Evolutionary conservation across 495 filamentous ascomycete genomes (phyloP).

Genomic region (Evansstolkia leycettana): DNA sequence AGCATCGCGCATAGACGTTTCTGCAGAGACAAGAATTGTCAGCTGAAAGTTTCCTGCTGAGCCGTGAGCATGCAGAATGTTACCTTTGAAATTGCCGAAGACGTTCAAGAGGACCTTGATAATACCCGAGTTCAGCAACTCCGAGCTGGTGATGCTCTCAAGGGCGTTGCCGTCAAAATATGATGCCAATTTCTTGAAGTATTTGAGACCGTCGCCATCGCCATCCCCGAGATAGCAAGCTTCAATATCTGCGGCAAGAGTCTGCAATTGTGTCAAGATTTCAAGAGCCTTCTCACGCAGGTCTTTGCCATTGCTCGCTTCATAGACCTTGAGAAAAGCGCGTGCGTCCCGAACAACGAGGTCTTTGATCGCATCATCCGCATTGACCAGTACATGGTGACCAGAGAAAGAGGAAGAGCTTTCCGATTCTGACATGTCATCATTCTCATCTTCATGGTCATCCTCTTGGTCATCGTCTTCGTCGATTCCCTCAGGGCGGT

Average conservation of each 20-base stretch:
- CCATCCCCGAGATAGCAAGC: constrained; percentile 48
- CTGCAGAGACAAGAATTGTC: constrained; percentile 1
- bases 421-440: constrained; percentile 60
- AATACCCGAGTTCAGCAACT: constrained; percentile 80
- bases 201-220: constrained; percentile 37
- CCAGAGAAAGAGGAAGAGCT: constrained; percentile 44
- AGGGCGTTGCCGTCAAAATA: constrained; percentile 82
- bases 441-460: constrained; percentile 45
- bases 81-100: constrained; percentile 52
- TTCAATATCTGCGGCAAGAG: constrained; percentile 57
- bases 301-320: constrained; percentile 56
- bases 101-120: constrained; percentile 72
- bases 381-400: constrained; percentile 29
- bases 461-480: constrained; percentile 51
- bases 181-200: constrained; percentile 69
- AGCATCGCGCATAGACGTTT: constrained; percentile 37
- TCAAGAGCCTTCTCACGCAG: constrained; percentile 66
- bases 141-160: constrained; percentile 94
- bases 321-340: constrained; percentile 70
- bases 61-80: constrained; percentile 6
- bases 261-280: constrained; percentile 62
- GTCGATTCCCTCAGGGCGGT: constrained; percentile 37
- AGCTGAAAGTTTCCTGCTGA: too few relatives aligned
- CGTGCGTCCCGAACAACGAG: constrained; percentile 64
- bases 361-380: constrained; percentile 52